phyloP scores from a whole-genome alignment of 768 basidiomycete species.

The Royoungia palumana region DNA sequence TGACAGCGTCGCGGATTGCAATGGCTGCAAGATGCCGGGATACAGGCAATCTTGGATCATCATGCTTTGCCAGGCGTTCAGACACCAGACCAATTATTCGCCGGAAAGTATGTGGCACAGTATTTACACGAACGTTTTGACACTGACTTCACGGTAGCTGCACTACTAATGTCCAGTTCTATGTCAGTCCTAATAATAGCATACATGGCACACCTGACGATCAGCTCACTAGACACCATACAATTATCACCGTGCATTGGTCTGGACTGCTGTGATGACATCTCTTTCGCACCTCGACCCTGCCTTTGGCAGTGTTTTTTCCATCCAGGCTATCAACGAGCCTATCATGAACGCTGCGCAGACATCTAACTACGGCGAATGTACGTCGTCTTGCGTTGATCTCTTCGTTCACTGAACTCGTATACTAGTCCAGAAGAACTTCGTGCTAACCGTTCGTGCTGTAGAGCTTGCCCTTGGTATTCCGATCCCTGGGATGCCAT shows the following conservation, averaged over 20 bases:
- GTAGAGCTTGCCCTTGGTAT: conserved; percentile 64
- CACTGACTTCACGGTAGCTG: conserved; percentile 43
- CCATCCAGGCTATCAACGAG: conserved; percentile 77
- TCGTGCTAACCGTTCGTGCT: conserved; percentile 63
- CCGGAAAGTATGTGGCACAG: conserved; percentile 50
- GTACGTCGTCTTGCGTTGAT: conserved; percentile 37
- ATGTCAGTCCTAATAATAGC: conserved; percentile 42
- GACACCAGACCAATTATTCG: conserved; percentile 56
- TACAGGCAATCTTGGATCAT: conserved; percentile 64
- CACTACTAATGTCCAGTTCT: conserved; percentile 67
- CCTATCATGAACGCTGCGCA: conserved; percentile 65
- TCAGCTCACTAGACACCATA: conserved; percentile 43
- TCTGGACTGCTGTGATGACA: conserved; percentile 84
- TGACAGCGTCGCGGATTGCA: conserved; percentile 59
- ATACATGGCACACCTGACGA: conserved; percentile 1
- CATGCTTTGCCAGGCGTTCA: conserved; percentile 74
- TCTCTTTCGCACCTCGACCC: conserved; percentile 66
- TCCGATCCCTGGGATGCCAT: conserved; percentile 21
- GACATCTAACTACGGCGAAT: conserved; percentile 69
- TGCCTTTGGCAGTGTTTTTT: conserved; percentile 58
- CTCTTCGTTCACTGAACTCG: background rate
- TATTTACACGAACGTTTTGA: background rate
- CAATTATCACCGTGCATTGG: conserved; percentile 74
- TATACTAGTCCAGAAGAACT: conserved; percentile 60
- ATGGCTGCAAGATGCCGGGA: conserved; percentile 59